Evolutionary conservation across 2,329 filamentous ascomycete species (phyloP).

Genomic region (Ophiosphaerella herpotricha): DNA sequence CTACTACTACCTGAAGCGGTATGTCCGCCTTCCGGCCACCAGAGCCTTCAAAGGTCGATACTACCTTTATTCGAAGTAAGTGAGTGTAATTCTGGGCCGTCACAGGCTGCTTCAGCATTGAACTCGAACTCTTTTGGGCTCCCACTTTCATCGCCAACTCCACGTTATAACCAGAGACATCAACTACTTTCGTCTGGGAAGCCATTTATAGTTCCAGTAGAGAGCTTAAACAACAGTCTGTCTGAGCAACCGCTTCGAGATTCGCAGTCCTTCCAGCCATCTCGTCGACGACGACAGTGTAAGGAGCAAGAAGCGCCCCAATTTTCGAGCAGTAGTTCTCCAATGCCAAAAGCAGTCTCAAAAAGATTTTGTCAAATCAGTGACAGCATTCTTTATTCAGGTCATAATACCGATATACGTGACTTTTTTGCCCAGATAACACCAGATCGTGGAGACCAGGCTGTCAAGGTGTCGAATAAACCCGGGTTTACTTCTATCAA

Average conservation of each 20-base stretch:
- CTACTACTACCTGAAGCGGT: too few species aligned
- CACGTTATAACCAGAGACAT: slow-evolving; percentile 4
- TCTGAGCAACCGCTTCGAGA: slow-evolving; percentile 23
- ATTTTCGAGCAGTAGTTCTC: neutral
- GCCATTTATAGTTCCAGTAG: slow-evolving; percentile 34
- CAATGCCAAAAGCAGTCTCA: neutral
- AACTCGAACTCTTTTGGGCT: neutral
- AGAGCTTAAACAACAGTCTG: slow-evolving; percentile 19
- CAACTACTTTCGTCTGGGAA: slow-evolving; percentile 22
- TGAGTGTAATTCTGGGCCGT: too few species aligned
- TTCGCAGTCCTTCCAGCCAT: neutral
- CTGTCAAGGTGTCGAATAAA: neutral
- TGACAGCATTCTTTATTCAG: neutral
- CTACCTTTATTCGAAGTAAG: too few species aligned
- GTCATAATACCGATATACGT: slow-evolving; percentile 32
- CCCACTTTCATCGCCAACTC: neutral
- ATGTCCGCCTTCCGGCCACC: too few species aligned
- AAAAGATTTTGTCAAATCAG: slow-evolving; percentile 1
- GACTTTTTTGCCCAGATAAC: slow-evolving; percentile 20
- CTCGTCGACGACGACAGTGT: slow-evolving; percentile 4
- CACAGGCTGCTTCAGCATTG: too few species aligned
- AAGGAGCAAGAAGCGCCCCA: neutral
- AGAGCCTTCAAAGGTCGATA: too few species aligned
- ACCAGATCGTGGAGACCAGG: neutral
- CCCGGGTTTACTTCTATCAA: slow-evolving; percentile 15